Percentiles rank a stretch among this genome's conserved stretches.
Evolutionary conservation across 768 basidiomycete genomes (phyloP).

Genomic region (Lactarius vividus): DNA sequence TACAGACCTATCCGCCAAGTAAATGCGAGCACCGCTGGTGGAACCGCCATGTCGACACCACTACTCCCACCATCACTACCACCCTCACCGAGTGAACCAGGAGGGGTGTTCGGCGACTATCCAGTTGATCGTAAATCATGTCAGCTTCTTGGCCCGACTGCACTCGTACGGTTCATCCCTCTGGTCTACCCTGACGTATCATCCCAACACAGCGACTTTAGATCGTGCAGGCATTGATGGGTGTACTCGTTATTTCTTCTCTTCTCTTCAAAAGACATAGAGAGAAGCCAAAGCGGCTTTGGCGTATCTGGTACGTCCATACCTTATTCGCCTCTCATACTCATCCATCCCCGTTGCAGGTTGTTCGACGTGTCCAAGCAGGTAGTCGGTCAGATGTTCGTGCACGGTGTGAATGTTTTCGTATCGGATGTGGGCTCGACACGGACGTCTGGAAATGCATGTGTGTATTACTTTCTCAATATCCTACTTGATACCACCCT

Average conservation of each 20-base stretch:
- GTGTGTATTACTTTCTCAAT: conserved; percentile 89
- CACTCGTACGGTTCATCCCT: conserved; percentile 37
- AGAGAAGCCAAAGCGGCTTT: conserved; percentile 81
- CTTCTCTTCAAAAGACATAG: conserved; percentile 86
- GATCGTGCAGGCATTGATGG: conserved; percentile 86
- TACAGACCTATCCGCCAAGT: neutral
- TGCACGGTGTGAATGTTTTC: conserved; percentile 75
- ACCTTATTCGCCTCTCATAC: neutral
- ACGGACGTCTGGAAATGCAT: conserved; percentile 75
- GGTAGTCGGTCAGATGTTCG: conserved; percentile 78
- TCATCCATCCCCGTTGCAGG: conserved; percentile 46
- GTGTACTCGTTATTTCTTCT: conserved; percentile 81
- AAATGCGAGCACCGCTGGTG: neutral
- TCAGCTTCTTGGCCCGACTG: conserved; percentile 47
- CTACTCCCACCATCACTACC: neutral
- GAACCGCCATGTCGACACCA: conserved; percentile 9
- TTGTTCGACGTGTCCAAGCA: conserved; percentile 94
- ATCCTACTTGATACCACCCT: conserved; percentile 90
- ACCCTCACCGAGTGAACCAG: conserved; percentile 4
- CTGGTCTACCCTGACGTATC: neutral
- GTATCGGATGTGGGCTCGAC: conserved; percentile 76
- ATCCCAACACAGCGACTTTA: conserved; percentile 32
- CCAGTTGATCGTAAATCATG: conserved; percentile 45
- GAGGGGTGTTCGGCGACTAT: conserved; percentile 33
- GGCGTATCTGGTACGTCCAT: conserved; percentile 80